These are phyloP conservation scores for Plasmodium malariae DNA, from an alignment of 169 alveolate species.

Conservation along the genomic window DNA sequence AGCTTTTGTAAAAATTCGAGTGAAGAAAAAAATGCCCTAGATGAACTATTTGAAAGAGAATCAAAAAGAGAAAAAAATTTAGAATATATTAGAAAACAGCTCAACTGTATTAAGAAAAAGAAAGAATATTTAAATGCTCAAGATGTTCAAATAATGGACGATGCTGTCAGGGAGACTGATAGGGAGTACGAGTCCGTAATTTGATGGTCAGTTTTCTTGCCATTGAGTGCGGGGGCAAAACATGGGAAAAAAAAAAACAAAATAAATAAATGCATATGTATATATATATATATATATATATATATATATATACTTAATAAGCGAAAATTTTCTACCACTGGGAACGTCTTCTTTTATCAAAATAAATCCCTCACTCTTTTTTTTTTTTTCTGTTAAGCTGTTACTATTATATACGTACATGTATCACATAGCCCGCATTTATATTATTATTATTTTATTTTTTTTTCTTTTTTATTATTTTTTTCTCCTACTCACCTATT, in stretches of 20 bases:
- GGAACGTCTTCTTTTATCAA: no score
- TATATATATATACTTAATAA: background rate
- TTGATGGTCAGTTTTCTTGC: no score
- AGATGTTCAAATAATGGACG: conserved; percentile 29
- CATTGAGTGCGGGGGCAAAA: no score
- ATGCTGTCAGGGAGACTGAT: conserved; percentile 27
- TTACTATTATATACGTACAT: no score
- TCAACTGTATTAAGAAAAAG: conserved; percentile 40
- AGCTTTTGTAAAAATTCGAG: conserved; percentile 61
- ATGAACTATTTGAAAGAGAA: conserved; percentile 63
- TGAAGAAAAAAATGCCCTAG: conserved; percentile 61
- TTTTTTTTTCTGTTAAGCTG: no score
- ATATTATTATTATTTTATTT: no score
- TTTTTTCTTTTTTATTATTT: no score
- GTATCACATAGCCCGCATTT: no score
- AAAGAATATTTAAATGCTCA: conserved; percentile 33
- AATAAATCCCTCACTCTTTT: no score
- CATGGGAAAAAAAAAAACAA: no score
- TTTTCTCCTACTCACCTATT: no score
- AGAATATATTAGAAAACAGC: conserved; percentile 68
- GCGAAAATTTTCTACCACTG: no score
- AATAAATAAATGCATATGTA: background rate
- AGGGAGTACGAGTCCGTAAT: conserved; percentile 23
- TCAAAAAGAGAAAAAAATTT: conserved; percentile 70
- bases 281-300: background rate